A percentile compares a stretch with the other conserved stretches of the same genome.
phyloP scores from a whole-genome alignment of 306 rosid species.

The Cicer yamashitae region DNA sequence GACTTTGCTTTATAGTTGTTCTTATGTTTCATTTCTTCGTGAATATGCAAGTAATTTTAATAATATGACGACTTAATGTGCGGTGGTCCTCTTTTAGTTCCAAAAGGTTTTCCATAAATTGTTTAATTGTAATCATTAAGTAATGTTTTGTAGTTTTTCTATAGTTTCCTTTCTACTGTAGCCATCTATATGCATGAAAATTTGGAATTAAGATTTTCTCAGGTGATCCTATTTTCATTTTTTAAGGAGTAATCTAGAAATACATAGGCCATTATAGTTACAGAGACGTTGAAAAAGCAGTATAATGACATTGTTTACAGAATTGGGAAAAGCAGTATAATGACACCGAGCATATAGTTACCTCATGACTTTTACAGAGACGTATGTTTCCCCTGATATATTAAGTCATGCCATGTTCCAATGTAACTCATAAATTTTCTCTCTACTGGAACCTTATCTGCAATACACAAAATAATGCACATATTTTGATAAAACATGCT shows the following conservation, averaged over 20 bases:
- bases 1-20: neutral
- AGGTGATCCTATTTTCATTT: conserved; percentile 7
- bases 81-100: neutral
- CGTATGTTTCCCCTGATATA: neutral
- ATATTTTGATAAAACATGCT: conserved; percentile 12
- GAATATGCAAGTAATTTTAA: neutral
- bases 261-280: neutral
- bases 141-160: neutral
- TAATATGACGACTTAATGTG: neutral
- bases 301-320: neutral
- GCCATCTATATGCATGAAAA: neutral
- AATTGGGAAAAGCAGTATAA: neutral
- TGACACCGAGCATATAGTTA: conserved; percentile 7
- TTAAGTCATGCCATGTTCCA: conserved; percentile 18
- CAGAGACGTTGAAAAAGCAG: too few relatives aligned
- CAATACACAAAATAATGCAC: neutral
- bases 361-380: neutral
- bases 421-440: conserved; percentile 1
- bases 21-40: neutral
- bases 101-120: neutral
- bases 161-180: neutral
- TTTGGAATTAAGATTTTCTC: neutral
- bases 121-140: neutral
- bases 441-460: conserved; percentile 26
- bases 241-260: conserved; percentile 1